Conservation (phyloP, 164 flowering plant genomes). For the Vitis labrusca region DNA sequence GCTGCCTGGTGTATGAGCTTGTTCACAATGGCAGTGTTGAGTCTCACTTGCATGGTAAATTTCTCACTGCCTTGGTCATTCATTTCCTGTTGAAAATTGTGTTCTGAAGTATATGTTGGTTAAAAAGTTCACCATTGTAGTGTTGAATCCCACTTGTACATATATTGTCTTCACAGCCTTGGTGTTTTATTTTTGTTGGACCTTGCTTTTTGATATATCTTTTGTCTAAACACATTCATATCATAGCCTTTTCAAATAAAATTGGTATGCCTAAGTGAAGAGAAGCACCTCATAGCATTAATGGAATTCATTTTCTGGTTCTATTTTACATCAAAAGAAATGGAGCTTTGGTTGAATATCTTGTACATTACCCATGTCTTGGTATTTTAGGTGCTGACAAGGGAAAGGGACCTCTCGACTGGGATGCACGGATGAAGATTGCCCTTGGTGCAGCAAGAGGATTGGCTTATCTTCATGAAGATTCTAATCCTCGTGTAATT, state of each 20-base stretch:
- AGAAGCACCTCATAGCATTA: background rate
- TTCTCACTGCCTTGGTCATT: background rate
- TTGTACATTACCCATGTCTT: slow-evolving; percentile 7
- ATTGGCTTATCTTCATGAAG: slow-evolving; percentile 97
- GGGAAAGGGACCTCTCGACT: slow-evolving; percentile 69
- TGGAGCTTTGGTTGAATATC: background rate
- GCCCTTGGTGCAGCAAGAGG: slow-evolving; percentile 99
- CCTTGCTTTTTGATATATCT: too few relatives aligned
- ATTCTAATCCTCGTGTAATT: slow-evolving; percentile 96
- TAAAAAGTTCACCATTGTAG: too few relatives aligned
- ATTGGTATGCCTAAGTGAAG: background rate
- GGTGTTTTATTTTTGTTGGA: background rate
- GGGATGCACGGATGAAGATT: slow-evolving; percentile 94
- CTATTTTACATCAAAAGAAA: background rate
- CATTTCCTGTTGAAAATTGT: background rate
- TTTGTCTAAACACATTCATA: background rate
- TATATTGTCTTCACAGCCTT: background rate
- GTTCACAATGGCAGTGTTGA: slow-evolving; percentile 96
- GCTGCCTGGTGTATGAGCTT: slow-evolving; percentile 92
- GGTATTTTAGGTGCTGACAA: slow-evolving; percentile 63
- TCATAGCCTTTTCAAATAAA: background rate
- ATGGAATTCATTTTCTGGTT: background rate
- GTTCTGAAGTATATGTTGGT: too few relatives aligned
- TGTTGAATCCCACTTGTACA: too few relatives aligned
- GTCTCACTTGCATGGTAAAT: slow-evolving; percentile 91